Base-by-base conservation (phyloP, 202 grass and related monocot species). In the Cymbopogon flexuosus region DNA sequence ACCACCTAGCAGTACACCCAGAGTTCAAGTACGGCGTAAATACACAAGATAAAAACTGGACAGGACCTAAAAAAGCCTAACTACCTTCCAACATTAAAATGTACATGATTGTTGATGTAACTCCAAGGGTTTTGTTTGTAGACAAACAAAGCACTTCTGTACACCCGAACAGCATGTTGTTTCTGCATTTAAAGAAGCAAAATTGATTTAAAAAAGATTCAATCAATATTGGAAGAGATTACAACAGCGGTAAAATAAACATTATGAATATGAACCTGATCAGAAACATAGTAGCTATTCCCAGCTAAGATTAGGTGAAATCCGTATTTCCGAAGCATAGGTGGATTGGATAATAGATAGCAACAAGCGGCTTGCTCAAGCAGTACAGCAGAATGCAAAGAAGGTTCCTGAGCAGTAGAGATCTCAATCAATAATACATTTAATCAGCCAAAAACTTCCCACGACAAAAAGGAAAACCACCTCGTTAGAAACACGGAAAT, bases 61-160 rank as follows among this genome's bases (percentile, higher is more conserved):
- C 49, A 80, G 36, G 63, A 76, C 45, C 79, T 21, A 79, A 90
- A 77, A 86, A 65, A 21, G 62, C 2, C 2, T 49, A 77, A 69
- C 5, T 91, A 99, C 96, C 96, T 99, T 80, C 96, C 96, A 77
- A 96, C 73, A 90, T 99, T 99, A 86, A 90, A 99, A 88, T 96
- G 96, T 72, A 99, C 92, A 87, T 93, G 96, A 90, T 99, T 87
- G 37, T 93, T 96, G 75, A 99, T 99, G 78, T 93, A 99, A 93
- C 77, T 96, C 96, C 96, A 99, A 79, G 88, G 87, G 79, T 90
- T 91, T 80, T 91, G 88, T 85, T 85, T 91, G 85, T 99, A 99
- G 69, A 99, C 92, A 73, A 87, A 93, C 16, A 99, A 83, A 85
- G 92, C 92, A 84, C 93, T 99, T 85, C 88, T 91, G 83, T 99